A percentile compares a stretch with the other conserved stretches of the same genome.
These are phyloP conservation scores for Chlamydomonas sp. DNA, from an alignment of 139 green algal genomes.

Conservation along the genomic window DNA sequence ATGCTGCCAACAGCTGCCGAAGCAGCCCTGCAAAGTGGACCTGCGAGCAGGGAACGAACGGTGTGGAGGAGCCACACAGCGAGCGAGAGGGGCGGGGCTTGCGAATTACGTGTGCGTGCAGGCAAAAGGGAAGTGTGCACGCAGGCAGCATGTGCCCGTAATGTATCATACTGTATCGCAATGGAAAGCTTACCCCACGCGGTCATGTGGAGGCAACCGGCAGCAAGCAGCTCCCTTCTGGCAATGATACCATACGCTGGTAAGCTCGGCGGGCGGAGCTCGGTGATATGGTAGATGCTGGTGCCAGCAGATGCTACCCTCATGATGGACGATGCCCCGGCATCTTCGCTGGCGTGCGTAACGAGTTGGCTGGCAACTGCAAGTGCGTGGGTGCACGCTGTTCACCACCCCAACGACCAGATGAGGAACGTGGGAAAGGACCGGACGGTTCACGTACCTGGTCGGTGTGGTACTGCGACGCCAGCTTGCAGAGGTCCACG, in stretches of 20 bases:
- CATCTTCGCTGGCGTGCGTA: no score
- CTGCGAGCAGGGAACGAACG: background rate
- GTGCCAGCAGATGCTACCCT: background rate
- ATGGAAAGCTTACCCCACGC: no score
- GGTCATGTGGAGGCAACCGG: no score
- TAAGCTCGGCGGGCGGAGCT: no score
- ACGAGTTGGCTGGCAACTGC: no score
- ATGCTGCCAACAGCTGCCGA: background rate
- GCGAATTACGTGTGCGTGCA: background rate
- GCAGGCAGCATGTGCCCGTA: no score
- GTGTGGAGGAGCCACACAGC: background rate
- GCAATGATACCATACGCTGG: no score
- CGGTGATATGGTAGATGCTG: background rate
- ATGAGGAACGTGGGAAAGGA: background rate
- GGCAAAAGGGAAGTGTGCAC: no score
- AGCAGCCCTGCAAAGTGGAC: background rate
- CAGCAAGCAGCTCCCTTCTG: no score
- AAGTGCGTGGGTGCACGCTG: no score
- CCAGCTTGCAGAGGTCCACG: background rate
- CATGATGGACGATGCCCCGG: background rate
- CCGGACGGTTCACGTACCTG: background rate
- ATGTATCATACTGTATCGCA: no score
- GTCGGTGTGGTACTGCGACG: background rate
- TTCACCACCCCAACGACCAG: background rate
- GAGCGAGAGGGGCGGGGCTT: background rate